A percentile compares a stretch with the other conserved stretches of the same genome.
Evolutionary conservation across 2,329 filamentous ascomycete genomes (phyloP).

Genomic region (Aspergillus flavus): DNA sequence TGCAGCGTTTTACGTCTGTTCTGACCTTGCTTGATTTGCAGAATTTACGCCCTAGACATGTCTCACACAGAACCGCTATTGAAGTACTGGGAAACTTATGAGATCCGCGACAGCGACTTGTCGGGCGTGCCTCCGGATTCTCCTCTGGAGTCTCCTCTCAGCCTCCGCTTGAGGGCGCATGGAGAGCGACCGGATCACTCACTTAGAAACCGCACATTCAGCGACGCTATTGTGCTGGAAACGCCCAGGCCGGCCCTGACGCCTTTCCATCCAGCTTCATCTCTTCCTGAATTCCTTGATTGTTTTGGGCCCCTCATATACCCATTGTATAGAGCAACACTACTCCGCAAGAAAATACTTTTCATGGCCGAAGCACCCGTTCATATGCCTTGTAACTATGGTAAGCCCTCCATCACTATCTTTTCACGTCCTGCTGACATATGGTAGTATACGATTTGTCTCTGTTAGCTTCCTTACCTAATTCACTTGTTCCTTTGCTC

Average conservation of each 20-base stretch:
- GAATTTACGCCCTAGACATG: constrained; percentile 64
- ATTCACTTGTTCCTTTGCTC: constrained; percentile 71
- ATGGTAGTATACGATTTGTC: constrained; percentile 84
- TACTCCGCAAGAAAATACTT: constrained; percentile 84
- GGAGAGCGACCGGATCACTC: constrained; percentile 45
- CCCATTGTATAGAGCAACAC: constrained; percentile 81
- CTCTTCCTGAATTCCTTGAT: constrained; percentile 74
- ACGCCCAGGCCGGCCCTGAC: constrained; percentile 63
- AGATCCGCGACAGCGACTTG: constrained; percentile 41
- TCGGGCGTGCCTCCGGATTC: constrained; percentile 45
- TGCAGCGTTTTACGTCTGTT: not conserved
- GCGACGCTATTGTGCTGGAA: constrained; percentile 45
- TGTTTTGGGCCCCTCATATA: constrained; percentile 90
- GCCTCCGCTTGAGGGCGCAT: constrained; percentile 54
- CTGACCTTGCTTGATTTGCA: constrained; percentile 25
- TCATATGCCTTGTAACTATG: constrained; percentile 83
- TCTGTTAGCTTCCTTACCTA: constrained; percentile 85
- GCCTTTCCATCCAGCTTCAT: constrained; percentile 82
- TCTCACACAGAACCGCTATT: constrained; percentile 67
- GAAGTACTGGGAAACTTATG: constrained; percentile 71
- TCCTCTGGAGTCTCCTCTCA: constrained; percentile 56
- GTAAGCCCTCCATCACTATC: constrained; percentile 51
- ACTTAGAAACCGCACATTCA: constrained; percentile 42
- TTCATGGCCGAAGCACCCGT: constrained; percentile 87
- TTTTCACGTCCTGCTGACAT: constrained; percentile 29